These are phyloP conservation scores for Phalaenopsis hybrid DNA, from an alignment of 116 monocot species.

Conservation along the genomic window DNA sequence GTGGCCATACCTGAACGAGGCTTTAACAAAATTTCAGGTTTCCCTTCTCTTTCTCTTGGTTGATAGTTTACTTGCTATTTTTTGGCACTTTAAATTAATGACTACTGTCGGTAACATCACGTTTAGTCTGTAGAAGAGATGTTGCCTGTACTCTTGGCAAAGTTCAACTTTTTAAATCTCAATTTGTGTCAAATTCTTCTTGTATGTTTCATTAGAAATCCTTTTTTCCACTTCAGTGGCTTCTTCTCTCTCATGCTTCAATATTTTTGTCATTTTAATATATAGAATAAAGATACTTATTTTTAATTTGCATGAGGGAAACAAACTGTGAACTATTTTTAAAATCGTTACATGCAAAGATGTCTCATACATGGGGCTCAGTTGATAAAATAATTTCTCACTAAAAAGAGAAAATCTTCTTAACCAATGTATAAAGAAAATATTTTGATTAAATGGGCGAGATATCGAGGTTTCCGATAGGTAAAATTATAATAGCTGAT, in stretches of 20 bases:
- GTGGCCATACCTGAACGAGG: constrained; percentile 74
- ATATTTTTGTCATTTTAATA: background rate
- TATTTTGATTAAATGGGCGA: background rate
- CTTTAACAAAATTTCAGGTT: constrained; percentile 82
- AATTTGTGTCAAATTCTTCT: background rate
- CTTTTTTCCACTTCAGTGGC: background rate
- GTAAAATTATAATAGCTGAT: background rate
- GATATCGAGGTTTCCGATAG: background rate
- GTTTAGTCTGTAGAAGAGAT: background rate
- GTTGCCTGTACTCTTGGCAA: background rate
- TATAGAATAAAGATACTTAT: background rate
- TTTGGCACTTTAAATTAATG: background rate
- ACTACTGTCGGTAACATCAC: background rate
- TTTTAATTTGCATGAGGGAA: background rate
- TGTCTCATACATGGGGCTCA: background rate
- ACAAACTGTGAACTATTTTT: background rate
- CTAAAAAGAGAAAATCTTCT: background rate
- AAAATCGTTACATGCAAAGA: background rate
- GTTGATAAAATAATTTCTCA: background rate
- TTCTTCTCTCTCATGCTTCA: background rate
- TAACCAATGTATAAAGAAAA: background rate
- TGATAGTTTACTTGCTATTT: background rate
- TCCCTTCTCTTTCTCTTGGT: background rate
- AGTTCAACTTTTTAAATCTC: background rate
- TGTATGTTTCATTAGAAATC: background rate